Evolutionary conservation across 345 rosid genomes (phyloP).

Genomic region (Ceriops zippeliana): DNA sequence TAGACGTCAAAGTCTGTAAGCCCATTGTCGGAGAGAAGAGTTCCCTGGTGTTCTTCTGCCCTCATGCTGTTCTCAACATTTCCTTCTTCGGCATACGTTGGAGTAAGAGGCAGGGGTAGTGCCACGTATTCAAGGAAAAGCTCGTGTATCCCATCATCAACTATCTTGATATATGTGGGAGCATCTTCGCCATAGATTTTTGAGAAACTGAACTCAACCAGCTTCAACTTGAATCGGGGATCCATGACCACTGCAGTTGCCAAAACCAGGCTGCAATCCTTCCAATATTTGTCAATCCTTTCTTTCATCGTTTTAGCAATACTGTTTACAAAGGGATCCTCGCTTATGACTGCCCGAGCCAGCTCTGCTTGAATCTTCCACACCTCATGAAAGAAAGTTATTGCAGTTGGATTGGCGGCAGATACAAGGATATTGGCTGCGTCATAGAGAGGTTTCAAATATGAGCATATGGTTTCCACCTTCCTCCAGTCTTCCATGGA

Average conservation of each 20-base stretch:
- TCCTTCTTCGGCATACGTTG: slow-evolving; percentile 54
- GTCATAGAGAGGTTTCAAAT: slow-evolving; percentile 72
- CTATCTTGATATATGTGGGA: slow-evolving; percentile 51
- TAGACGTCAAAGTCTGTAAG: slow-evolving; percentile 75
- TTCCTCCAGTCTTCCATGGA: slow-evolving; percentile 70
- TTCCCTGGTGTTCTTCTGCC: slow-evolving; percentile 41
- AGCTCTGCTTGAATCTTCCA: slow-evolving; percentile 86
- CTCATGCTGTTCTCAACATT: slow-evolving; percentile 25
- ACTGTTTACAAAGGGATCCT: slow-evolving; percentile 52
- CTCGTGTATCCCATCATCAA: slow-evolving; percentile 79
- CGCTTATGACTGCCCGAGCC: slow-evolving; percentile 44
- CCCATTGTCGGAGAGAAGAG: slow-evolving; percentile 50
- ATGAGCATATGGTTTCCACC: slow-evolving; percentile 60
- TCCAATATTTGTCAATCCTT: slow-evolving; percentile 68
- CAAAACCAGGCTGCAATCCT: slow-evolving; percentile 76
- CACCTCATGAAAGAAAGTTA: slow-evolving; percentile 70
- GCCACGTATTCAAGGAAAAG: slow-evolving; percentile 72
- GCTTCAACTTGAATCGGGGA: slow-evolving; percentile 97
- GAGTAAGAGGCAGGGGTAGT: slow-evolving; percentile 66
- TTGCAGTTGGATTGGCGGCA: slow-evolving; percentile 44
- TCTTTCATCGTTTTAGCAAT: slow-evolving; percentile 60
- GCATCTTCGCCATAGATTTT: slow-evolving; percentile 82
- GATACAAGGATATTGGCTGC: slow-evolving; percentile 57
- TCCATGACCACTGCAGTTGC: slow-evolving; percentile 90
- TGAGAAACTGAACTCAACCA: slow-evolving; percentile 87